Evolutionary conservation across 1,284 basidiomycete species (phyloP), one percentile per base, ranked within the genome.

Genomic region (Wallemia hederae): DNA sequence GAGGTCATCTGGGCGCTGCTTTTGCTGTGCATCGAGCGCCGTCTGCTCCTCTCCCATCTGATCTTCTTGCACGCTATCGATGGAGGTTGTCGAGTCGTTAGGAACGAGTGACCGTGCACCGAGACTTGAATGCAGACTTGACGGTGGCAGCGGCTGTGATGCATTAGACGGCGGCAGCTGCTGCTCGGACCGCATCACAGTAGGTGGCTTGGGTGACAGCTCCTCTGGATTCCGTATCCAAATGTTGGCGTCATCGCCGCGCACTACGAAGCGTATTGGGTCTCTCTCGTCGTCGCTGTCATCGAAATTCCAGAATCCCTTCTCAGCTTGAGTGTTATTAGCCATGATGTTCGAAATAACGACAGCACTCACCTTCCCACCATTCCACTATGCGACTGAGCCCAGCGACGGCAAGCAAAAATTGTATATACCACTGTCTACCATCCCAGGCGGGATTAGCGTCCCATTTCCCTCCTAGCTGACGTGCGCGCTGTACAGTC

Each of bases 221-320:
- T 55, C 55, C 34, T 27, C 26, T 24, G 57, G 31, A 1, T 57
- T 56, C 49, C 26, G 27, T 2, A 27, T 9, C 14, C 49, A 33
- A 2, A 25, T 25, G 22, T 57, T 60, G n/a, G 29, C 27, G 19
- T 39, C 31, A 15, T 58, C 27, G 24, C n/a, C 31, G 14, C 27
- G 27, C 11, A 29, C 31, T 5, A 29, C 31, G 24, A 58, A 58
- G 5, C 22, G 11, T 3, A 29, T 58, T 9, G 57, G 31, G 57
- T 29, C 27, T 58, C 24, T 31, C 22, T 59, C 55, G 17, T 34
- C 55, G 17, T 34, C 55, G 22, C 26, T 59, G 63, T 92, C 89
- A 68, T 91, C 85, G 68, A 97, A 97, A 68, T 96, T 96, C 94
- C 94, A 99, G 72, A 98, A 98, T 64, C 91, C 88, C 68, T 92